Evolutionary conservation across 352 stramenopile species (phyloP).

Genomic region (Phytophthora tentaculata): DNA sequence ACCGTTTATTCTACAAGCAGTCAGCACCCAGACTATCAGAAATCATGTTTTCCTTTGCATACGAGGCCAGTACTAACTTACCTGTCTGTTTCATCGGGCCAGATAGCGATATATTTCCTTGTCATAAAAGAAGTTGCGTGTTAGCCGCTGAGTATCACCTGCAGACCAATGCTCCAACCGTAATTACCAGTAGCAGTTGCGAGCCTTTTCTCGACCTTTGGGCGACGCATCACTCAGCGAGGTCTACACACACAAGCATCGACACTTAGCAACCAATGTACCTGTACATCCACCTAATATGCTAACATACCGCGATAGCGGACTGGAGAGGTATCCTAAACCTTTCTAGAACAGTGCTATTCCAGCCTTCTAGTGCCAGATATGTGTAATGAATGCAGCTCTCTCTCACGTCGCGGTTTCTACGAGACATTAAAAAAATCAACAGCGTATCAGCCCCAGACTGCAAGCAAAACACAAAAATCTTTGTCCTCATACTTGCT

Average conservation of each 20-base stretch:
- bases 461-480: neutral
- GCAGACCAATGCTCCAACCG: neutral
- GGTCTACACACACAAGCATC: conserved; percentile 22
- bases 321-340: conserved; percentile 52
- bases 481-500: conserved; percentile 51
- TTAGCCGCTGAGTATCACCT: neutral
- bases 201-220: conserved; percentile 57
- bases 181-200: conserved; percentile 68
- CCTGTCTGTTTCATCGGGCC: conserved; percentile 53
- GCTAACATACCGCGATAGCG: conserved; percentile 40
- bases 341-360: conserved; percentile 39
- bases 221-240: conserved; percentile 64
- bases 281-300: neutral
- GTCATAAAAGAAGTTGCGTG: neutral
- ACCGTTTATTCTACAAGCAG: conserved; percentile 43
- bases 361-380: conserved; percentile 53
- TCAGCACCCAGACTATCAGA: neutral
- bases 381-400: conserved; percentile 65
- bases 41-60: neutral
- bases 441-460: conserved; percentile 11
- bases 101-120: conserved; percentile 58
- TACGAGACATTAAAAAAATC: conserved; percentile 29
- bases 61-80: conserved; percentile 12
- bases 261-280: neutral
- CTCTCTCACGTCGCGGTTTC: conserved; percentile 66